Conservation (phyloP, 2,329 filamentous ascomycete species). For the Pezicula rhizophila region DNA sequence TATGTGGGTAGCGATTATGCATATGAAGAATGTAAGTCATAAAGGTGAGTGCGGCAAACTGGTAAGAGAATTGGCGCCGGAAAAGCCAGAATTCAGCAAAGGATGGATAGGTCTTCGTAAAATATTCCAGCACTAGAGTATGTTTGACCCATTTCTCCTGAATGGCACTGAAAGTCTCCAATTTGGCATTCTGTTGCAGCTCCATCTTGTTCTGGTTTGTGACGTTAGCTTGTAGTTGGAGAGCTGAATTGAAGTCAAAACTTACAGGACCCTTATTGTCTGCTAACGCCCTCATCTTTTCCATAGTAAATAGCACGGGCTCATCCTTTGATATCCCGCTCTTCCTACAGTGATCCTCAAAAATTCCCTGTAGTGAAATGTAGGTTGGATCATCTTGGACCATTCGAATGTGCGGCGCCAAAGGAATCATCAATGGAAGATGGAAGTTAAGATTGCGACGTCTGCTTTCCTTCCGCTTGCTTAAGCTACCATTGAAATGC, state of each 20-base stretch:
- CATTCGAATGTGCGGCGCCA: slow-evolving; percentile 90
- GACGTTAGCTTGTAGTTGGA: slow-evolving; percentile 22
- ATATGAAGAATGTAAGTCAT: slow-evolving; percentile 99
- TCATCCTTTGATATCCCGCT: slow-evolving; percentile 90
- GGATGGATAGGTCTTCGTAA: slow-evolving; percentile 79
- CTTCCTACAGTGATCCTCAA: slow-evolving; percentile 90
- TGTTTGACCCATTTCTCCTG: slow-evolving; percentile 89
- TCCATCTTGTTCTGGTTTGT: slow-evolving; percentile 57
- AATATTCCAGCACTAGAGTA: slow-evolving; percentile 79
- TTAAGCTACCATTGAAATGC: slow-evolving; percentile 88
- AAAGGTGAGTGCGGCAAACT: slow-evolving; percentile 89
- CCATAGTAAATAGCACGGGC: slow-evolving; percentile 89
- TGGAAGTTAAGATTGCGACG: slow-evolving; percentile 94
- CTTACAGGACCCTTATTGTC: slow-evolving; percentile 41
- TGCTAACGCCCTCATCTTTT: slow-evolving; percentile 75
- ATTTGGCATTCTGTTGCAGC: slow-evolving; percentile 63
- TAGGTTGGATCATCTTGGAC: slow-evolving; percentile 95
- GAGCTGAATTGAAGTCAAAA: neutral
- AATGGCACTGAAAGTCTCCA: slow-evolving; percentile 92
- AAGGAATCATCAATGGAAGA: slow-evolving; percentile 87
- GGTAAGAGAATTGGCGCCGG: slow-evolving; percentile 93
- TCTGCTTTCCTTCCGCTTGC: slow-evolving; percentile 90
- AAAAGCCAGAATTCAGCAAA: slow-evolving; percentile 98
- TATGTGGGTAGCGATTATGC: slow-evolving; percentile 91
- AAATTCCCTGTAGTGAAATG: slow-evolving; percentile 88